phyloP scores from a whole-genome alignment of 257 asterid genomes.

The Lycium ferocissimum region DNA sequence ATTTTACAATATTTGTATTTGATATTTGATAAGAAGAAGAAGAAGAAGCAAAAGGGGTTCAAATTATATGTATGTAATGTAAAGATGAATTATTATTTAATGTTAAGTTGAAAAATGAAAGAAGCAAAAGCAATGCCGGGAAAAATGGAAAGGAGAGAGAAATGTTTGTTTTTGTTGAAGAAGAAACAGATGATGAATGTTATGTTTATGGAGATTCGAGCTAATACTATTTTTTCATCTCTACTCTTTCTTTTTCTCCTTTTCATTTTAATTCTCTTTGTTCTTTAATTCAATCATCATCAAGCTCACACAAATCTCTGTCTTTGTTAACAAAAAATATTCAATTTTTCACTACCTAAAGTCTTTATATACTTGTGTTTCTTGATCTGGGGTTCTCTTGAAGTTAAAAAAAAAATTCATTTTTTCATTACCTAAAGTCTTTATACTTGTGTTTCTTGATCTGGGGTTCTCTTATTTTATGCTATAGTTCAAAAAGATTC shows the following conservation, averaged over 20 bases:
- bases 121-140: constrained; percentile 46
- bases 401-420: constrained; percentile 30
- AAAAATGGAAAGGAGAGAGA: constrained; percentile 54
- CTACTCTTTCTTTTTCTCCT: constrained; percentile 76
- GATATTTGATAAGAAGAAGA: not conserved
- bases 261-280: constrained; percentile 79
- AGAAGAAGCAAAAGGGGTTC: not conserved
- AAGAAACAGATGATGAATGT: constrained; percentile 49
- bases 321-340: constrained; percentile 31
- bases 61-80: not conserved
- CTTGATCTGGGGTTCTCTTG: constrained; percentile 53
- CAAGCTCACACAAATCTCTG: constrained; percentile 12
- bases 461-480: no score
- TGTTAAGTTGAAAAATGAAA: constrained; percentile 42
- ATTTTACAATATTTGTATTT: constrained; percentile 6
- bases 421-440: constrained; percentile 38
- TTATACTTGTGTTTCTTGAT: constrained; percentile 31
- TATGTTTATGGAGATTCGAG: constrained; percentile 77
- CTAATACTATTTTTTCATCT: constrained; percentile 56
- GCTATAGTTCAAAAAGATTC: constrained; percentile 39
- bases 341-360: constrained; percentile 38
- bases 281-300: constrained; percentile 45
- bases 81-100: constrained; percentile 39
- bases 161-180: constrained; percentile 37
- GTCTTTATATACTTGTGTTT: constrained; percentile 36